These are phyloP conservation scores for Chloropicon primus DNA, from an alignment of 139 green algal genomes.

Conservation along the genomic window DNA sequence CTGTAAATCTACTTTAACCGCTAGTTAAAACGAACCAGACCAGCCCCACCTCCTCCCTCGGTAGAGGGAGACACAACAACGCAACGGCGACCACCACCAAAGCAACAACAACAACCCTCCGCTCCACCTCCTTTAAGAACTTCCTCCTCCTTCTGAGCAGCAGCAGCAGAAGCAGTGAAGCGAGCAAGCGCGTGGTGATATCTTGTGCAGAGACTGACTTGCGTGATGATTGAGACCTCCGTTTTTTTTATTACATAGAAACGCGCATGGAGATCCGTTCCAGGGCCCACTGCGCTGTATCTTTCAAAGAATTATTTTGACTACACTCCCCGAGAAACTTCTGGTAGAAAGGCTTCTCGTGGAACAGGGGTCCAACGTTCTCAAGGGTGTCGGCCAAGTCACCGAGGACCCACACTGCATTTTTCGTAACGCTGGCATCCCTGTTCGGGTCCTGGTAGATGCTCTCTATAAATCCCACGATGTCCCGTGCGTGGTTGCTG, in stretches of 20 bases:
- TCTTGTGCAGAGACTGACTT: too few species aligned
- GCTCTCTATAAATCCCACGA: conserved; percentile 50
- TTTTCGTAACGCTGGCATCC: conserved; percentile 29
- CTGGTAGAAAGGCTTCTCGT: conserved; percentile 24
- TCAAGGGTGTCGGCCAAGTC: conserved; percentile 41
- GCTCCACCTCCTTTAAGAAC: too few species aligned
- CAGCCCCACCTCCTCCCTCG: too few species aligned
- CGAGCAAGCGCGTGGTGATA: too few species aligned
- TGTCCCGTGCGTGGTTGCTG: conserved; percentile 9
- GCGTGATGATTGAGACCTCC: too few species aligned
- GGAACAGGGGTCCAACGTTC: conserved; percentile 23
- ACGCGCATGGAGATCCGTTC: background rate
- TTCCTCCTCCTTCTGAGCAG: too few species aligned
- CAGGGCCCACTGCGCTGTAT: background rate
- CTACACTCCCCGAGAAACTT: conserved; percentile 24
- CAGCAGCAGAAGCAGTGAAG: too few species aligned
- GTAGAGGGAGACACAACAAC: too few species aligned
- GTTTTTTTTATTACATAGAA: too few species aligned
- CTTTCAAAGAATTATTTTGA: background rate
- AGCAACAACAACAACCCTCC: too few species aligned
- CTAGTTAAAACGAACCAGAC: too few species aligned
- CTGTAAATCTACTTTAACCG: background rate
- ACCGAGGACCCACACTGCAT: conserved; percentile 46
- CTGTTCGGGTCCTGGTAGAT: conserved; percentile 41
- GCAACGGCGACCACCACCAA: too few species aligned